These are phyloP conservation scores for Hortiboletus campestris DNA, from an alignment of 768 basidiomycete species.

Conservation along the genomic window DNA sequence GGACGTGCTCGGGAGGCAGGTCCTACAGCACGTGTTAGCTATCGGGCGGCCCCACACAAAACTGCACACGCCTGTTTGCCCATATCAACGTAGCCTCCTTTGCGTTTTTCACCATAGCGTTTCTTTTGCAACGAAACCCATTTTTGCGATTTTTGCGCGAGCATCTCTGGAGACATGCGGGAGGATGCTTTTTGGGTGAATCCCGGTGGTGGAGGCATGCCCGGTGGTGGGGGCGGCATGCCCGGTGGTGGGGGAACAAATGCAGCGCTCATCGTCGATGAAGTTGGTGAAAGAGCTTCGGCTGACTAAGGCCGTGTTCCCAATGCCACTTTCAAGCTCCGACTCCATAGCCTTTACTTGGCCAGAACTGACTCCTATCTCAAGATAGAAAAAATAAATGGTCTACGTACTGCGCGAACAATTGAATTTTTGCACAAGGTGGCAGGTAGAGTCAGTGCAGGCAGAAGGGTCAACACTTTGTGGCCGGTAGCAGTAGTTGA, in stretches of 20 bases:
- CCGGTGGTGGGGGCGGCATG: slow-evolving; percentile 42
- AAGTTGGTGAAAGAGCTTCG: slow-evolving; percentile 27
- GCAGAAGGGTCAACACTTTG: no score
- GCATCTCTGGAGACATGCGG: slow-evolving; percentile 60
- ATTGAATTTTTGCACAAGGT: no score
- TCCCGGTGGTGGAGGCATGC: slow-evolving; percentile 38
- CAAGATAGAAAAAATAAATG: no score
- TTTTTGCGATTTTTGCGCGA: slow-evolving; percentile 92
- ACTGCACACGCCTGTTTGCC: slow-evolving; percentile 77
- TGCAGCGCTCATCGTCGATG: slow-evolving; percentile 32
- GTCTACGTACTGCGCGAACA: no score
- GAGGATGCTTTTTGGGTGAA: slow-evolving; percentile 36
- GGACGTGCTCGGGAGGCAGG: slow-evolving; percentile 94
- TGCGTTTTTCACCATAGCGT: slow-evolving; percentile 88
- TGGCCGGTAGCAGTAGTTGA: no score
- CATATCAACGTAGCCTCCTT: slow-evolving; percentile 87
- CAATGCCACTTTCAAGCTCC: slow-evolving; percentile 26
- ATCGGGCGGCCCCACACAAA: background rate
- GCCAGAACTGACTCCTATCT: no score
- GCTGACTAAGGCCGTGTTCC: slow-evolving; percentile 24
- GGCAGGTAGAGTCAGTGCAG: no score
- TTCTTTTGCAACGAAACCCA: slow-evolving; percentile 94
- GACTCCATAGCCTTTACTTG: no score
- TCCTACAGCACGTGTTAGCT: slow-evolving; percentile 49
- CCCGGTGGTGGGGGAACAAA: slow-evolving; percentile 42